Evolutionary conservation across 2,329 filamentous ascomycete genomes (phyloP).

Genomic region (Fusarium sp.): DNA sequence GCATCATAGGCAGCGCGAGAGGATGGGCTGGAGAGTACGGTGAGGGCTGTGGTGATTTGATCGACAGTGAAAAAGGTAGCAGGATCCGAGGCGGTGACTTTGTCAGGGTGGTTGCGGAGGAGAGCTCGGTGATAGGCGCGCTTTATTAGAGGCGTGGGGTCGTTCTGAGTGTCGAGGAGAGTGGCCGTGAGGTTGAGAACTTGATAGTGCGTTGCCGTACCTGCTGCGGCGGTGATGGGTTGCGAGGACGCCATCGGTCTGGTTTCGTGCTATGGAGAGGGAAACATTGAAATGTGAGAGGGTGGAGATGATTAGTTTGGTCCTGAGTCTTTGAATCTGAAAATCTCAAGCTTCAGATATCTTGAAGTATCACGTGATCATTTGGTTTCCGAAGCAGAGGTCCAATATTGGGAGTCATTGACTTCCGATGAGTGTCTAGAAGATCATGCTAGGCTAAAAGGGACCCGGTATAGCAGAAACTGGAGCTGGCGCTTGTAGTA

Average conservation of each 20-base stretch:
- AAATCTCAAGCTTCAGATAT: slow-evolving; percentile 13
- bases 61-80: slow-evolving; percentile 70
- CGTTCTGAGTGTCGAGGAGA: slow-evolving; percentile 61
- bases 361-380: slow-evolving; percentile 44
- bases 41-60: slow-evolving; percentile 74
- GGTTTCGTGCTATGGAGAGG: not conserved
- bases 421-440: too few species aligned
- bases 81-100: slow-evolving; percentile 51
- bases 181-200: slow-evolving; percentile 70
- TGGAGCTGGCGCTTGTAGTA: too few species aligned
- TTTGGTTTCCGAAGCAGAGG: not conserved
- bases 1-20: slow-evolving; percentile 70
- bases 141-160: slow-evolving; percentile 68
- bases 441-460: too few species aligned
- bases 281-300: not conserved
- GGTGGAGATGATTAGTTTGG: not conserved
- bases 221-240: slow-evolving; percentile 8
- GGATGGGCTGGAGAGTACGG: slow-evolving; percentile 66
- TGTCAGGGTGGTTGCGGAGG: slow-evolving; percentile 77
- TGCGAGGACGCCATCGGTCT: slow-evolving; percentile 28
- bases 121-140: slow-evolving; percentile 76
- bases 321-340: slow-evolving; percentile 14
- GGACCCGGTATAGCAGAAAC: too few species aligned
- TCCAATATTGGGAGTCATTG: not conserved
- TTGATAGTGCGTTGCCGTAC: slow-evolving; percentile 70